These are phyloP conservation scores for Nyssa sinensis DNA, from an alignment of 148 eudicot genomes.

Conservation along the genomic window DNA sequence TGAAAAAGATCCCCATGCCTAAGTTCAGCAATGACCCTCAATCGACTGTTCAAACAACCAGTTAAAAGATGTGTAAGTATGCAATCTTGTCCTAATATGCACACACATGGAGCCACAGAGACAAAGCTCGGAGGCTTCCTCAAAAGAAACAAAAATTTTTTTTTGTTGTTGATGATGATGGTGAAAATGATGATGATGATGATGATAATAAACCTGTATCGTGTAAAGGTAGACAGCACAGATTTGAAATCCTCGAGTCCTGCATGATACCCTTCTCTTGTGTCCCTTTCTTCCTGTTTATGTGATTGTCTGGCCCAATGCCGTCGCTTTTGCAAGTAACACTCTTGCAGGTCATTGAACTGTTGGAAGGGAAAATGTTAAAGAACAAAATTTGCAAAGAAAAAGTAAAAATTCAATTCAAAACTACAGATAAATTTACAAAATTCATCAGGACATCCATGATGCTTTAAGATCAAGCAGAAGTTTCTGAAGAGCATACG, in stretches of 20 bases:
- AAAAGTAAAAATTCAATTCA: neutral
- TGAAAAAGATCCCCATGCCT: constrained; percentile 83
- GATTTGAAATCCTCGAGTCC: constrained; percentile 81
- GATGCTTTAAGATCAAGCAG: neutral
- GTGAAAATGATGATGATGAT: too few species aligned
- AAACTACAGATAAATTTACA: constrained; percentile 9
- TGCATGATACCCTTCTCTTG: constrained; percentile 47
- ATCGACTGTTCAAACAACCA: constrained; percentile 40
- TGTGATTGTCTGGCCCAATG: constrained; percentile 38
- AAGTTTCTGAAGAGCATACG: neutral
- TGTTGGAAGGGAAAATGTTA: constrained; percentile 19
- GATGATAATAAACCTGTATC: constrained; percentile 54
- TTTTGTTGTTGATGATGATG: too few species aligned
- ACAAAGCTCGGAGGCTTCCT: neutral
- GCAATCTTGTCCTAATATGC: neutral
- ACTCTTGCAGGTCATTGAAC: constrained; percentile 88
- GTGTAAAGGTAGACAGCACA: constrained; percentile 71
- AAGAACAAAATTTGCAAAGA: neutral
- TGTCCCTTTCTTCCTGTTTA: constrained; percentile 31
- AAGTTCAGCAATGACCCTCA: constrained; percentile 78
- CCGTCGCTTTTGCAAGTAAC: constrained; percentile 75
- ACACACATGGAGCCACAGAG: neutral
- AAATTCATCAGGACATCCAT: neutral
- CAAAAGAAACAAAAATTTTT: neutral
- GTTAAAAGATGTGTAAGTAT: neutral